Base-by-base conservation (phyloP, 202 grass and related monocot genomes). In the Elaeis oleifera region DNA sequence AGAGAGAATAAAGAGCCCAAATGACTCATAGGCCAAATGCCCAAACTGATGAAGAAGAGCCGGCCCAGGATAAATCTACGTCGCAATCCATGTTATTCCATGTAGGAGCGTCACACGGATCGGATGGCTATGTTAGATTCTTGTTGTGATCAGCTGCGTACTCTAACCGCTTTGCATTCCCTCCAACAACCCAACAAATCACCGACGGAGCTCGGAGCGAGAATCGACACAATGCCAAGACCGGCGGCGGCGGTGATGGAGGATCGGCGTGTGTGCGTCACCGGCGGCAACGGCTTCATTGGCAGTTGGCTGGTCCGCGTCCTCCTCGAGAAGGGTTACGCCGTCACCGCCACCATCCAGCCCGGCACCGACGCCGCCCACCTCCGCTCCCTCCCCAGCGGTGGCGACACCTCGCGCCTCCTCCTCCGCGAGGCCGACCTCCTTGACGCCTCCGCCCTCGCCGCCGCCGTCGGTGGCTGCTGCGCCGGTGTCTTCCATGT, bases 401-500 rank as follows among this genome's bases (percentile, higher is more conserved):
- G 18, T 8, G 18, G 5, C 36, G 9, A 44, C 36, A 6, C 36
- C 36, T 44, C 36, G 36, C 53, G 25, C 24, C 61, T 64, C 19
- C 9, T 23, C 61, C 51, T 67, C 50, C n/a, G 16, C 64, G 50
- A 23, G 4, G 51, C 51, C 23, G 64, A 67, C 24, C 50, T 67
- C 50, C 50, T 67, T 7, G 64, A 67, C 16, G 17, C 24, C n/a
- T 17, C 16, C 6, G 50, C 64, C 24, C 52, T 67, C 6, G 23
- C 26, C 5, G 16, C 64, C 50, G 22, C 64, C 1, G 21, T 54
- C 50, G 4, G 25, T 6, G 64, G 64, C 6, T 67, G 64, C 50
- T 20, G 44, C 32, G 64, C 50, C 25, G 64, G 64, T 6, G 64
- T 67, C 16, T 29, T 67, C 50, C 64, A 67, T 25, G 50, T 67